Base-by-base conservation (phyloP, 129 eudicot genomes). In the Silybum marianum region DNA sequence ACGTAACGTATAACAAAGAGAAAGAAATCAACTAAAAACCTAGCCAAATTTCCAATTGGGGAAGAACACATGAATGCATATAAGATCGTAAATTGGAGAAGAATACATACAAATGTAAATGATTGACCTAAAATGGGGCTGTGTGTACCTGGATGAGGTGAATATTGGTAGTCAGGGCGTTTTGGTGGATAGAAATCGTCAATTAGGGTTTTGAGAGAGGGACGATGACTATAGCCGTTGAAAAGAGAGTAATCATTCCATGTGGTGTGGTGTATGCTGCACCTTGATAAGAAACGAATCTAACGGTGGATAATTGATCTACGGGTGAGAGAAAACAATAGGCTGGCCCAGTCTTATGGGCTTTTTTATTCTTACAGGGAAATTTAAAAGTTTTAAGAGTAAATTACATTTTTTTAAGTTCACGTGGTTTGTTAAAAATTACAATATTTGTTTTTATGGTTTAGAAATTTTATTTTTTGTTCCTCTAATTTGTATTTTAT, bases 61-160 rank as follows among this genome's bases (percentile, higher is more conserved):
- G 65, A 68, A 24, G 11, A 77, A 65, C 26, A 68, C 19, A 68
- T n/a, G 21, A 40, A 78, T 78, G 26, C 67, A 69, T 18, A 44
- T 66, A 12, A 26, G 67, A 2, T 60, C 44, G 81, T 76, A 60
- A 12, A 30, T 1, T 12, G 72, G 8, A 8, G 16, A 4, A 10
- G 48, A 5, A 21, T 11, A 26, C 65, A 4, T 54, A 54, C 22
- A 14, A 58, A 58, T 18, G 66, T n/a, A 58, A 58, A 58, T 18
- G 23, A 58, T n/a, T 8, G 23, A n/a, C 66, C 66, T 25, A 24
- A 9, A 18, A 6, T n/a, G 72, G 60, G 71, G 19, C 30, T 13
- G 21, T 21, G 75, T 51, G 70, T 44, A 80, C 83, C 83, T 80
- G 60, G 77, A 69, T 38, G 72, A 39, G 72, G 39, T 38, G 81